Conservation (phyloP, 2,329 filamentous ascomycete species). For the Cladosporium velox region DNA sequence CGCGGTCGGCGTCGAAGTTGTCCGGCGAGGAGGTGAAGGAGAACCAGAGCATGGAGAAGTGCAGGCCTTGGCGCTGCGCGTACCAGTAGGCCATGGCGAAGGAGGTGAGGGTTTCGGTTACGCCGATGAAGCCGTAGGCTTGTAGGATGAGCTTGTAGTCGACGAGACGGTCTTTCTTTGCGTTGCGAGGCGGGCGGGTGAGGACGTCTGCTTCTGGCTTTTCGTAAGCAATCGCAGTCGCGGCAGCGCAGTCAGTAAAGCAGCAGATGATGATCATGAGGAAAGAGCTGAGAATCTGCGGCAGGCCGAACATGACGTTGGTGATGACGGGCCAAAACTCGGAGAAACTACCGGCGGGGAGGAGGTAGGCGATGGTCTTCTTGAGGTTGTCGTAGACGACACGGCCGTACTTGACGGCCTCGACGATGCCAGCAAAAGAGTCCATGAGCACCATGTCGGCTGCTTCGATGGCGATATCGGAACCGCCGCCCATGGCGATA, state of each 20-base stretch:
- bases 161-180: conserved; percentile 70
- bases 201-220: conserved; percentile 75
- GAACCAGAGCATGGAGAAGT: conserved; percentile 69
- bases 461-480: conserved; percentile 63
- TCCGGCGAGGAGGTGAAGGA: conserved; percentile 58
- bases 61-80: conserved; percentile 55
- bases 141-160: conserved; percentile 72
- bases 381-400: conserved; percentile 80
- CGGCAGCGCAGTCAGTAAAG: conserved; percentile 75
- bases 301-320: conserved; percentile 70
- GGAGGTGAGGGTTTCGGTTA: conserved; percentile 47
- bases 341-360: conserved; percentile 72
- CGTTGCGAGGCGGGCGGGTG: conserved; percentile 66
- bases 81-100: conserved; percentile 53
- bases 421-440: conserved; percentile 69
- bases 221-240: conserved; percentile 74
- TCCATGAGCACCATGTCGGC: conserved; percentile 66
- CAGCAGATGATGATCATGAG: conserved; percentile 65
- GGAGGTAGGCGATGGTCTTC: conserved; percentile 73
- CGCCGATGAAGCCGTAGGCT: conserved; percentile 69
- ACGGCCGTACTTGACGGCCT: conserved; percentile 71
- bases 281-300: conserved; percentile 72
- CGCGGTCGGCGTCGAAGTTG: conserved; percentile 55
- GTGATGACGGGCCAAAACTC: conserved; percentile 77
- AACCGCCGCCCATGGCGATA: conserved; percentile 60